These are phyloP conservation scores for Penicillium longicatenatum DNA, from an alignment of 495 filamentous ascomycete species.

Conservation along the genomic window DNA sequence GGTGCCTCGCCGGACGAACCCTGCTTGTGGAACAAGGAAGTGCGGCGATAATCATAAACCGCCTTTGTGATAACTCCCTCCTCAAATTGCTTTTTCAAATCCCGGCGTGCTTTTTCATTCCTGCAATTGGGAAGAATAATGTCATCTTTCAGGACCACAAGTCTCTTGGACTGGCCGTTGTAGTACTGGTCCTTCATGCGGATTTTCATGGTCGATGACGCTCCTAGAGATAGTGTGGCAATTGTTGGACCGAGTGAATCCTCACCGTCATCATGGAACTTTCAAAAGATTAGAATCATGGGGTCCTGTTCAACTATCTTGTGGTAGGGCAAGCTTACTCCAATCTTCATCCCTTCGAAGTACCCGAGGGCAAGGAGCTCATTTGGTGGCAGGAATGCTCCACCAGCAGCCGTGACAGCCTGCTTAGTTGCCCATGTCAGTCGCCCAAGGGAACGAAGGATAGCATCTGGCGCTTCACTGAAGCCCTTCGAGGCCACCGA, in stretches of 20 bases:
- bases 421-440: constrained; percentile 65
- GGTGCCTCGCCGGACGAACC: constrained; percentile 21
- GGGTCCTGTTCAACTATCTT: not conserved
- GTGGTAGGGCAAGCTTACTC: constrained; percentile 49
- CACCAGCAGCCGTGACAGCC: constrained; percentile 32
- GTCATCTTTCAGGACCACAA: constrained; percentile 22
- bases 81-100: constrained; percentile 34
- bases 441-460: constrained; percentile 60
- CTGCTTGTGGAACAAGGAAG: constrained; percentile 4
- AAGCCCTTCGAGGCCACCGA: constrained; percentile 65
- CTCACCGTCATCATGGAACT: constrained; percentile 91
- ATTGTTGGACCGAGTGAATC: constrained; percentile 71
- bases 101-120: constrained; percentile 37
- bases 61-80: constrained; percentile 21
- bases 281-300: constrained; percentile 15
- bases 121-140: constrained; percentile 40
- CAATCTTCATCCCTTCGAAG: constrained; percentile 67
- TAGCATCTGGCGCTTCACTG: constrained; percentile 54
- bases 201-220: constrained; percentile 65
- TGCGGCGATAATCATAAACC: constrained; percentile 23
- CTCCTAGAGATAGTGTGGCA: constrained; percentile 74
- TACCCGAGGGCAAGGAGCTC: constrained; percentile 78
- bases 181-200: constrained; percentile 64
- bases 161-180: constrained; percentile 38
- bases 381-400: constrained; percentile 50